A percentile compares a stretch with the other conserved stretches of the same genome.
Conservation (phyloP, 2,329 filamentous ascomycete genomes). For the Chaetomium strumarium region DNA sequence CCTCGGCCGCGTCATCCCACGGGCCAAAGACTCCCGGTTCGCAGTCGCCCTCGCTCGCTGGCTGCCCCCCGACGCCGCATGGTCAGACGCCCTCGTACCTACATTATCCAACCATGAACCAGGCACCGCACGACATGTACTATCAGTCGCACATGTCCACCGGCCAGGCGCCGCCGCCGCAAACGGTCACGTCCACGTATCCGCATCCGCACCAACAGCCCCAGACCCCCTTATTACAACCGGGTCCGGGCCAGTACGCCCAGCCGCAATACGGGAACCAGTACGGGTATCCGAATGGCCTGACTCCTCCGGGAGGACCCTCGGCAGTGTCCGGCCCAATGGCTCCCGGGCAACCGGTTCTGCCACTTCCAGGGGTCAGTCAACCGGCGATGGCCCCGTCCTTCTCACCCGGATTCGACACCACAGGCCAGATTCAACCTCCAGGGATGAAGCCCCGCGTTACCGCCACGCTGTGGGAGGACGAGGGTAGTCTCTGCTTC, state of each 20-base stretch:
- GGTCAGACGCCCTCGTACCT: slow-evolving; percentile 38
- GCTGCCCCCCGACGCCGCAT: slow-evolving; percentile 39
- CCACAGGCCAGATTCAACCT: slow-evolving; percentile 86
- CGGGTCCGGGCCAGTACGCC: slow-evolving; percentile 63
- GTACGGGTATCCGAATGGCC: slow-evolving; percentile 70
- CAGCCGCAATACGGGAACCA: slow-evolving; percentile 56
- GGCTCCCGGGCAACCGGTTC: slow-evolving; percentile 54
- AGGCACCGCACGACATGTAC: slow-evolving; percentile 76
- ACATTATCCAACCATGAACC: slow-evolving; percentile 66
- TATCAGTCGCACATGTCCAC: slow-evolving; percentile 74
- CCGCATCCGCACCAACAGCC: slow-evolving; percentile 27
- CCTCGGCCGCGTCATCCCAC: slow-evolving; percentile 50
- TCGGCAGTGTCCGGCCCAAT: slow-evolving; percentile 67
- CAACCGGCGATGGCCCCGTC: slow-evolving; percentile 45
- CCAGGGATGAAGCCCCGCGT: slow-evolving; percentile 94
- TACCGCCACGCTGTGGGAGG: slow-evolving; percentile 95
- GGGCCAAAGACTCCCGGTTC: slow-evolving; percentile 49
- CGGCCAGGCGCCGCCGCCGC: slow-evolving; percentile 66
- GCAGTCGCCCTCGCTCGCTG: slow-evolving; percentile 63
- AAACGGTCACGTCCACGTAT: slow-evolving; percentile 71
- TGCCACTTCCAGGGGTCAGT: slow-evolving; percentile 61
- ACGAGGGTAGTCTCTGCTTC: slow-evolving; percentile 95
- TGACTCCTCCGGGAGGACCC: slow-evolving; percentile 66
- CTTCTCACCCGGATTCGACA: slow-evolving; percentile 60
- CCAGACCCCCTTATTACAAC: slow-evolving; percentile 66